Base-by-base conservation (phyloP, 345 rosid genomes). In the Hibiscus trionum region DNA sequence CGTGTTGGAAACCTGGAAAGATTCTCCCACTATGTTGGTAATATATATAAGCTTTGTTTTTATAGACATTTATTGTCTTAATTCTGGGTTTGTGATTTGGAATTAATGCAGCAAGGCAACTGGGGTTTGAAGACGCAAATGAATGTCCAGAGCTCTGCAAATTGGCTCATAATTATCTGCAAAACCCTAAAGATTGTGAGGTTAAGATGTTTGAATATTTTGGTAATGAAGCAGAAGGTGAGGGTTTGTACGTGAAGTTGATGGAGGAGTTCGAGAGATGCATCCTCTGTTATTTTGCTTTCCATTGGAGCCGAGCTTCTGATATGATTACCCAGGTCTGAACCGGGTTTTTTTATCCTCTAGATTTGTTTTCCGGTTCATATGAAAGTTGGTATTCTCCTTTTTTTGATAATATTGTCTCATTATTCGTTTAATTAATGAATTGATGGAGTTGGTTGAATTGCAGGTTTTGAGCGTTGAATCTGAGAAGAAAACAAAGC, bases 251-350 rank as follows among this genome's bases (percentile, higher is more conserved):
- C 66, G 87, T 81, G 39, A 88, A 83, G 84, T 85, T 95, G 6
- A 58, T 84, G 4, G 91, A 92, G 50, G 97, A 95, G 85, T 57
- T 95, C 12, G 99, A 95, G 65, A 77, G 89, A 76, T 90, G 91
- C 75, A 90, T 92, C 62, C 93, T 92, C 47, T 79, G 87, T 72
- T 95, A 92, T 57, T 92, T 92, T 64, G 88, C 96, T 14, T 95
- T 90, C 76, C 97, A 95, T 17, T 92, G 97, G 99, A 84, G 59
- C 71, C 85, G 89, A 56, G 96, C 97, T 21, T 81, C 92, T 49
- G 70, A 59, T 16, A 66, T 88, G 78, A 81, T 95, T 72, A 75
- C 70, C 61, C 90, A 89, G 96, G 99, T 85, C 62, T 9, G 68
- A 60, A 56, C 33, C 37, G 37, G 37, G 0, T 0, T 35, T 35